Conservation (phyloP, 2,329 filamentous ascomycete species). For the Eutypa lata region DNA sequence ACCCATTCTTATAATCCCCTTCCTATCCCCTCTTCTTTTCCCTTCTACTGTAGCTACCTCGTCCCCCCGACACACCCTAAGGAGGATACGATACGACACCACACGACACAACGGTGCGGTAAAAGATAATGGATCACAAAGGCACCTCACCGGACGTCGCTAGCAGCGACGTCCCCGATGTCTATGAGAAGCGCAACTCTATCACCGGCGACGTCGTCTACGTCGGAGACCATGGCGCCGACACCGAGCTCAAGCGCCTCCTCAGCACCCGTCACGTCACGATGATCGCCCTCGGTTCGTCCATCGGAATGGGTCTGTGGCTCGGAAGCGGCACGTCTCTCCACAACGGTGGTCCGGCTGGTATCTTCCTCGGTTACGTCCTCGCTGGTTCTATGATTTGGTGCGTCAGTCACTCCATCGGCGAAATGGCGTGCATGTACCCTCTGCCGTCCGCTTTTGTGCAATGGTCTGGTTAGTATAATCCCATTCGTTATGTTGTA, state of each 20-base stretch:
- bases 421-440: conserved; percentile 45
- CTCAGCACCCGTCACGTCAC: conserved; percentile 47
- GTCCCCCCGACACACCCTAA: too few species aligned
- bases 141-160: neutral
- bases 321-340: conserved; percentile 42
- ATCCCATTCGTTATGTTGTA: neutral
- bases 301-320: conserved; percentile 46
- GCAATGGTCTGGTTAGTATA: conserved; percentile 36
- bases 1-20: too few species aligned
- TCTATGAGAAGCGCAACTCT: conserved; percentile 21
- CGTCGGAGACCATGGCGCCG: conserved; percentile 14
- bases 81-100: too few species aligned
- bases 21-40: too few species aligned
- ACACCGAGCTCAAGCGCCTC: conserved; percentile 33
- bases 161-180: conserved; percentile 14
- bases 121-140: conserved; percentile 8
- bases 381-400: conserved; percentile 45
- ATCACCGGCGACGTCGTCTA: conserved; percentile 9
- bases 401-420: conserved; percentile 43
- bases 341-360: conserved; percentile 38
- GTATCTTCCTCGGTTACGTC: conserved; percentile 41
- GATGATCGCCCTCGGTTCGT: conserved; percentile 48
- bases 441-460: conserved; percentile 43
- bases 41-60: too few species aligned
- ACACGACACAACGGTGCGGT: neutral